Evolutionary conservation across 202 grass and related monocot genomes (phyloP), one percentile per base, ranked within the genome.

Genomic region (Digitaria exilis): DNA sequence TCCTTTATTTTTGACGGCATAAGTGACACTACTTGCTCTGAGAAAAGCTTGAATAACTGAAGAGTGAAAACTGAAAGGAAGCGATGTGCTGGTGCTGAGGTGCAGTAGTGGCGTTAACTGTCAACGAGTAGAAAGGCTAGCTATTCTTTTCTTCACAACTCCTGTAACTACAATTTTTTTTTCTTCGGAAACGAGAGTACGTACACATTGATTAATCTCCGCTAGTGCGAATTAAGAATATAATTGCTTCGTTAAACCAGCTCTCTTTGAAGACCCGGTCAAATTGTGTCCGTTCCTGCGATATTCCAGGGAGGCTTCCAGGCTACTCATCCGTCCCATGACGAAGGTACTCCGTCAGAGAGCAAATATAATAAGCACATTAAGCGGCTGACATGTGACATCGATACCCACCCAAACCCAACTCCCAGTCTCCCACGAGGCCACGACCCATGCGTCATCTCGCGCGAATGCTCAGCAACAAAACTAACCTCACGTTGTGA

Each of bases 391-490:
- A 51, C n/a, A n/a, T n/a, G n/a, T 46, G 63, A 69, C 51, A 45
- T 17, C 8, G 73, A 69, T 54, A 13, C 10, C 28, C 39, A 59
- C 24, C 61, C 1, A 68, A 22, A 59, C 24, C 61, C 1, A 68
- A 22, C 59, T 46, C 2, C n/a, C n/a, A n/a, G n/a, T n/a, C n/a
- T n/a, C n/a, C n/a, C n/a, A n/a, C n/a, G n/a, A n/a, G n/a, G n/a
- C n/a, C n/a, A n/a, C n/a, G n/a, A n/a, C n/a, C n/a, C n/a, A n/a
- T 41, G 25, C 68, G 25, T 69, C 72, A 34, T 67, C 46, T 57
- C n/a, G 13, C 45, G 57, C 46, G 58, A 57, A 7, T 32, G 71
- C 71, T 28, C 2, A 7, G 31, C 3, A 56, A 11, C 60, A 17
- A 42, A 71, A 22, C 12, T 49, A 24, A 18, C 9, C 22, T 69